A percentile compares a stretch with the other conserved stretches of the same genome.
Evolutionary conservation across 75 land plant genomes (phyloP).

Genomic region (Selaginella moellendorffii): DNA sequence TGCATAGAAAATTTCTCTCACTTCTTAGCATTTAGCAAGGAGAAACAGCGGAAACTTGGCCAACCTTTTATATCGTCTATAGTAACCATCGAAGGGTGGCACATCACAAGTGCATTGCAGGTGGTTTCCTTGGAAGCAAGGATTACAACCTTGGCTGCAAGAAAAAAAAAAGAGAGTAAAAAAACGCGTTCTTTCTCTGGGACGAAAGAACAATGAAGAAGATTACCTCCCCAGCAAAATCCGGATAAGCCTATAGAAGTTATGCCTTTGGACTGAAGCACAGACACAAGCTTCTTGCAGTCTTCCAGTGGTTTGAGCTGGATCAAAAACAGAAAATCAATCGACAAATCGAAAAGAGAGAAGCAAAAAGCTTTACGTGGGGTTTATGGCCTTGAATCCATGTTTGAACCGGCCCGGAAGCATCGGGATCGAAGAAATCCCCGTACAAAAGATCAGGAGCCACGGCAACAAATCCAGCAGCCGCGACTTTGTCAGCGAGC

Average conservation of each 20-base stretch:
- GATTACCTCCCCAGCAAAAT: neutral
- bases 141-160: neutral
- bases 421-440: neutral
- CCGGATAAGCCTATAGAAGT: neutral
- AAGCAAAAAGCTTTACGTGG: neutral
- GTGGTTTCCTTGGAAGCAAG: neutral
- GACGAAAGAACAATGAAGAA: neutral
- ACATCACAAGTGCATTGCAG: conserved; percentile 37
- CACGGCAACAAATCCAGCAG: neutral
- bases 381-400: neutral
- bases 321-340: neutral
- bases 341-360: neutral
- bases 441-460: neutral
- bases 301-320: neutral
- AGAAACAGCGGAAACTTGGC: no score
- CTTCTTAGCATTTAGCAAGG: no score
- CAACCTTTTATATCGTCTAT: conserved; percentile 44
- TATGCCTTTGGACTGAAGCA: neutral
- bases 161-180: neutral
- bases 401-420: neutral
- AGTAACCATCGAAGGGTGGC: conserved; percentile 43
- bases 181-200: no score
- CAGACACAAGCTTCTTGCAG: neutral
- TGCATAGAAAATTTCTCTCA: no score
- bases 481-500: neutral